These are phyloP conservation scores for Paramecium caudatum DNA, from an alignment of 73 alveolate species.

Conservation along the genomic window DNA sequence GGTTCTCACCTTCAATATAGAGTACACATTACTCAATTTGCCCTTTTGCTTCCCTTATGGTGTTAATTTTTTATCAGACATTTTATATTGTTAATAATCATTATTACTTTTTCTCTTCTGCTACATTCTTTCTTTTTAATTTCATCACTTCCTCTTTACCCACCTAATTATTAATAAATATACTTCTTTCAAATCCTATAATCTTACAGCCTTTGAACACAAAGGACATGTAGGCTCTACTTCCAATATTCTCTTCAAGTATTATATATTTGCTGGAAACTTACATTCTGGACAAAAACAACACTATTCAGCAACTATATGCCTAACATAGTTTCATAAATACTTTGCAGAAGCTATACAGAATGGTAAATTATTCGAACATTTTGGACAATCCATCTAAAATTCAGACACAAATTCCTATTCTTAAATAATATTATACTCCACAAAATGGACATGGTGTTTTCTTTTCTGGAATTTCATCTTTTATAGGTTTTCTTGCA, in stretches of 20 bases:
- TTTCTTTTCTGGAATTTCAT: constrained; percentile 91
- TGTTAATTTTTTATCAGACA: constrained; percentile 32
- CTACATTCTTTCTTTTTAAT: constrained; percentile 31
- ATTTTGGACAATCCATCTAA: constrained; percentile 92
- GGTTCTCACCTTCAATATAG: constrained; percentile 4
- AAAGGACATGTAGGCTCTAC: constrained; percentile 71
- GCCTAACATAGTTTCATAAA: constrained; percentile 65
- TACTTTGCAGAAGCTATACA: constrained; percentile 98
- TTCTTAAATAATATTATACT: background rate
- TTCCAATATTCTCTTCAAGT: constrained; percentile 46
- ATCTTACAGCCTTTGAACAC: constrained; percentile 34
- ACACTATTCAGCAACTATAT: constrained; percentile 92
- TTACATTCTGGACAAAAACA: constrained; percentile 94
- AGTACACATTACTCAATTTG: background rate
- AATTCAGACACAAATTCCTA: constrained; percentile 92
- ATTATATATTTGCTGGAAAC: constrained; percentile 86
- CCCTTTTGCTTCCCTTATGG: constrained; percentile 7
- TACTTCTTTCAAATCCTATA: constrained; percentile 70
- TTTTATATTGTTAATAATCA: constrained; percentile 11
- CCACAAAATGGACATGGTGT: constrained; percentile 97
- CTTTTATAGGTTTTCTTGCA: constrained; percentile 96
- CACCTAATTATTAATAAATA: background rate
- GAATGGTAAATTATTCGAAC: constrained; percentile 97
- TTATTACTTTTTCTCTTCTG: constrained; percentile 48
- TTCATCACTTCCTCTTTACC: constrained; percentile 39